Conservation (phyloP, 345 rosid genomes). For the Brassica carinata region DNA sequence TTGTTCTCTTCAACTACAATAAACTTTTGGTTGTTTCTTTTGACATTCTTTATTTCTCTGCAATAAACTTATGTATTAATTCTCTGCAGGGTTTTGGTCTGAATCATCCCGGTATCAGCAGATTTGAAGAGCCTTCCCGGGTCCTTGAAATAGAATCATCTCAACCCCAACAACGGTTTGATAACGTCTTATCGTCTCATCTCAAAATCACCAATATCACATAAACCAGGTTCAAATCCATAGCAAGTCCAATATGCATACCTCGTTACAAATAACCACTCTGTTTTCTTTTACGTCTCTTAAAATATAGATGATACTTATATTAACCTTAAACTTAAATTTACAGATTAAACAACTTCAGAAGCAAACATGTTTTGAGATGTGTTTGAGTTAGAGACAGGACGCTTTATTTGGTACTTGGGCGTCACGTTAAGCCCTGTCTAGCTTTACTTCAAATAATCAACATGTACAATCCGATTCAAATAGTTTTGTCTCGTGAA, state of each 20-base stretch:
- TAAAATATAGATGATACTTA: neutral
- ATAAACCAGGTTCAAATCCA: neutral
- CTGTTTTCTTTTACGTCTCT: neutral
- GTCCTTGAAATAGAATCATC: neutral
- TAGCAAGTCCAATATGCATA: neutral
- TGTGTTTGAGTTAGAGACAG: neutral
- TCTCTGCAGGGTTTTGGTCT: neutral
- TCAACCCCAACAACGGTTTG: neutral
- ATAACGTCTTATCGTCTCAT: neutral
- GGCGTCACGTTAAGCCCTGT: neutral
- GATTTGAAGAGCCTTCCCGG: neutral
- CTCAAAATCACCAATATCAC: neutral
- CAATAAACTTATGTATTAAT: neutral
- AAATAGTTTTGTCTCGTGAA: neutral
- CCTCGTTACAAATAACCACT: neutral
- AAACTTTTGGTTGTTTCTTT: slow-evolving; percentile 1
- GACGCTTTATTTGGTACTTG: neutral
- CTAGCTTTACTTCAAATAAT: neutral
- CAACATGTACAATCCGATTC: neutral
- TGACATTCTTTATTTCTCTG: neutral
- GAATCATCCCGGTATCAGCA: neutral
- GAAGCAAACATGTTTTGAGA: neutral
- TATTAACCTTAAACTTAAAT: neutral
- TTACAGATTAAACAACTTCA: neutral
- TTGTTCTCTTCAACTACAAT: neutral